Percentiles rank a stretch among this genome's conserved stretches.
Conservation (phyloP, 208 protist genomes). For the Crithidia thermophila region DNA sequence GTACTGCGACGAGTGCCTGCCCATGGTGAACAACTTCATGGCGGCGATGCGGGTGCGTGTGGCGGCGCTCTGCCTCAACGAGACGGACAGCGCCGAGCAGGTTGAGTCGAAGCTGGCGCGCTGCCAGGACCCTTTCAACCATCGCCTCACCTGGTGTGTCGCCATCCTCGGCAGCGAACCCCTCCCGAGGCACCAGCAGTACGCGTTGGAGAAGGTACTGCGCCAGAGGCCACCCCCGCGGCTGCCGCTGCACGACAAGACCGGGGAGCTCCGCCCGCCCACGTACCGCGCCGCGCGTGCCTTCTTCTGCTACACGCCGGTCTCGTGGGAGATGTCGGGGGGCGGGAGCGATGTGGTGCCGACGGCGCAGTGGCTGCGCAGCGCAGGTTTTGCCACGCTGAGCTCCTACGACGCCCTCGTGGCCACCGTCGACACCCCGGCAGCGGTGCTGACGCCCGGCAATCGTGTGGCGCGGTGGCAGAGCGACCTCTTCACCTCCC, state of each 20-base stretch:
- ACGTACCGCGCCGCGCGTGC: slow-evolving; percentile 36
- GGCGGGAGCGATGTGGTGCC: slow-evolving; percentile 23
- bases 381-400: slow-evolving; percentile 30
- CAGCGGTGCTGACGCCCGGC: slow-evolving; percentile 35
- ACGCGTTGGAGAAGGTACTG: slow-evolving; percentile 47
- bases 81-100: slow-evolving; percentile 52
- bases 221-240: slow-evolving; percentile 31
- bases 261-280: slow-evolving; percentile 47
- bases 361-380: slow-evolving; percentile 50
- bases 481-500: slow-evolving; percentile 64
- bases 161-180: slow-evolving; percentile 46
- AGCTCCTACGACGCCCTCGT: slow-evolving; percentile 23
- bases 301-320: slow-evolving; percentile 67
- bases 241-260: slow-evolving; percentile 53
- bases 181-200: slow-evolving; percentile 34
- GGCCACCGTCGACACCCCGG: slow-evolving; percentile 1
- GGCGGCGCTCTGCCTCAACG: slow-evolving; percentile 56
- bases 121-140: slow-evolving; percentile 64
- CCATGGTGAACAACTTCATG: slow-evolving; percentile 60
- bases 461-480: slow-evolving; percentile 65
- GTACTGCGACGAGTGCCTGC: slow-evolving; percentile 64
- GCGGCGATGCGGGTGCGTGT: slow-evolving; percentile 64
- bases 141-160: slow-evolving; percentile 68
- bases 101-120: slow-evolving; percentile 60
- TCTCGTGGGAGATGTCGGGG: slow-evolving; percentile 24